Evolutionary conservation across 129 eudicot genomes (phyloP), one percentile per base, ranked within the genome.

Genomic region (Heracleum sosnowskyi): DNA sequence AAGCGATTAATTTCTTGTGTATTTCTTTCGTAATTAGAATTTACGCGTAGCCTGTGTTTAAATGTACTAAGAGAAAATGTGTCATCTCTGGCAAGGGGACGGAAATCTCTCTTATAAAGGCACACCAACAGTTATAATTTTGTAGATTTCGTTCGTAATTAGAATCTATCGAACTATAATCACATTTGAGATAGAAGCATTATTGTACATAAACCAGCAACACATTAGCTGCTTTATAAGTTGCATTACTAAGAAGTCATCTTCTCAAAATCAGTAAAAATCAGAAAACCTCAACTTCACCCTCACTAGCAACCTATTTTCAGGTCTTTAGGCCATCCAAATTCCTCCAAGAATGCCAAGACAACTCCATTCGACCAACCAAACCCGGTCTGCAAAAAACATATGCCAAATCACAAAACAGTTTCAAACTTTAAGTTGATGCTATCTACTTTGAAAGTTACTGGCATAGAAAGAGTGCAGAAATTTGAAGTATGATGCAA

Each of bases 331-430:
- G 95, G 84, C 99, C 99, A 95, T 83, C 99, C 99, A 70, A 95
- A 95, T 84, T 90, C 96, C 83, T 95, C 99, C 88, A 95, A 79
- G 75, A 95, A 90, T 62, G 97, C 97, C 83, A 95, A 84, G 77
- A 90, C 96, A 45, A 95, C 97, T 37, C 99, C 99, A 73, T 92
- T 95, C 55, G 97, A 92, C 99, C 99, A 95, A 40, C 98, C 99
- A 4, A 95, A 95, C 73, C 99, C 99, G 13, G 96, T 94, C 98
- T 94, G 96, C 85, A 84, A 69, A 74, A 68, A n/a, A 60, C 66
- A 79, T 26, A 75, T 71, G 4, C 28, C 0, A 79, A 15, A 75
- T 75, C 15, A 68, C 2, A 74, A 41, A 66, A 72, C 33, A 36
- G 2, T 47, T 33, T 37, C 18, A 4, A 41, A 71, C 7, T 39